Percentiles rank a stretch among this genome's conserved stretches.
phyloP scores from a whole-genome alignment of 495 filamentous ascomycete genomes.

The Hypoxylon lienhwacheense region DNA sequence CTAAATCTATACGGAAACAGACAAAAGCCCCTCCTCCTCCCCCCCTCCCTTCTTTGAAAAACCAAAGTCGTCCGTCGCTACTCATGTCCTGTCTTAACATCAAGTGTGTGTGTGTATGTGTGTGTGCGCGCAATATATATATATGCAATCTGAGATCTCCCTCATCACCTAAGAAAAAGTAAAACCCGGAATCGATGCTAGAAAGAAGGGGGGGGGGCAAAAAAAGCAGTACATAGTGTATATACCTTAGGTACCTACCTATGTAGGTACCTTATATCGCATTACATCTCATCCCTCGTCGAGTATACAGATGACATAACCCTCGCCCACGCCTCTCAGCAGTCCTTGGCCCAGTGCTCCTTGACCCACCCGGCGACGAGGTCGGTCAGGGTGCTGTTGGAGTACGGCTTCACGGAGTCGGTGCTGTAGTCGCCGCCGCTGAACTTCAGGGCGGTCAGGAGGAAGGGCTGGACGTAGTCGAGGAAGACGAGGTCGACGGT shows the following conservation, averaged over 20 bases:
- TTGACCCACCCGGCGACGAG: constrained; percentile 77
- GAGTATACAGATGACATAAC: not conserved
- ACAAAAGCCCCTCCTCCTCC: too few species aligned
- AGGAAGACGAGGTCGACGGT: constrained; percentile 85
- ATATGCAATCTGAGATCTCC: too few species aligned
- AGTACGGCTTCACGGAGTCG: constrained; percentile 65
- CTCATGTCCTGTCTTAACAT: too few species aligned
- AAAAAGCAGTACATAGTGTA: too few species aligned
- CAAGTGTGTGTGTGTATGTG: too few species aligned
- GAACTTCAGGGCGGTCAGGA: constrained; percentile 71
- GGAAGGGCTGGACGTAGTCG: constrained; percentile 83
- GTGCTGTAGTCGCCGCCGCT: constrained; percentile 61
- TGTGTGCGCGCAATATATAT: too few species aligned
- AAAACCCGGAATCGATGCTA: too few species aligned
- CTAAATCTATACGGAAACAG: too few species aligned
- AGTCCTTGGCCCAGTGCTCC: constrained; percentile 69
- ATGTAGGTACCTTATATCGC: not conserved
- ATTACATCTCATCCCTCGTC: not conserved
- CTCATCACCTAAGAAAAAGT: too few species aligned
- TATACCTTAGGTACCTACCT: not conserved
- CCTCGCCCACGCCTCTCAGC: constrained; percentile 31
- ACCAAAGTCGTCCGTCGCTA: too few species aligned
- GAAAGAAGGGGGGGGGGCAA: too few species aligned
- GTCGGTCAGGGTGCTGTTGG: constrained; percentile 70
- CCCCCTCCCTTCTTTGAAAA: too few species aligned